phyloP scores from a whole-genome alignment of 805 yeast genomes.

The Wickerhamomyces xylosicus region DNA sequence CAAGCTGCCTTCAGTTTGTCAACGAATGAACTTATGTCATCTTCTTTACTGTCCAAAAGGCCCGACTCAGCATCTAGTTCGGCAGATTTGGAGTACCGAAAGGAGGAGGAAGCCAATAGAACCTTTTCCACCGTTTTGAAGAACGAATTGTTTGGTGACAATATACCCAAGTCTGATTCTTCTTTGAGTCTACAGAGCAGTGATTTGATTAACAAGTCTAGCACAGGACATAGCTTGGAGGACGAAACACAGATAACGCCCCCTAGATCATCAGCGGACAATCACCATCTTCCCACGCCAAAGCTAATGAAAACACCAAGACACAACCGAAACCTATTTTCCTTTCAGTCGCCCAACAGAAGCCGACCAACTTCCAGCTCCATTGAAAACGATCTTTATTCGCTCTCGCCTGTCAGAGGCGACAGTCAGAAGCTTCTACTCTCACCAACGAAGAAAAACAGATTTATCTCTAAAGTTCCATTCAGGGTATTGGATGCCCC shows the following conservation, averaged over 20 bases:
- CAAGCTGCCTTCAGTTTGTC: conserved; percentile 53
- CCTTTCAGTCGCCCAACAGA: conserved; percentile 65
- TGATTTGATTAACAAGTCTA: conserved; percentile 11
- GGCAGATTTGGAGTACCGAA: conserved; percentile 53
- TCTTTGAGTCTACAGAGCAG: conserved; percentile 4
- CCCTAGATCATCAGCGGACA: conserved; percentile 21
- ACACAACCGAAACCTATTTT: conserved; percentile 47
- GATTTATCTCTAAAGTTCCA: conserved; percentile 79
- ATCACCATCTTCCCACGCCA: conserved; percentile 5
- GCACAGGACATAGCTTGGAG: conserved; percentile 23
- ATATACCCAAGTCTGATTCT: conserved; percentile 38
- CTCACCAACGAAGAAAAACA: conserved; percentile 71
- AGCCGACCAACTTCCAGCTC: conserved; percentile 49
- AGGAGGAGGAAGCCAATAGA: conserved; percentile 75
- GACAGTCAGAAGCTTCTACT: conserved; percentile 74
- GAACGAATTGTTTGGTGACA: conserved; percentile 87
- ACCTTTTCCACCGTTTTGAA: conserved; percentile 80
- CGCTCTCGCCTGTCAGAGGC: conserved; percentile 78
- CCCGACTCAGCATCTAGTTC: conserved; percentile 17
- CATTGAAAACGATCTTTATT: conserved; percentile 64
- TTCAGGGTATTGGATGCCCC: conserved; percentile 94
- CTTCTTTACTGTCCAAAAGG: conserved; percentile 4
- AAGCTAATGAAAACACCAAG: conserved; percentile 26
- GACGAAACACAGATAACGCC: conserved; percentile 20
- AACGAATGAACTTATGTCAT: conserved; percentile 8